phyloP scores from a whole-genome alignment of 306 rosid genomes.

The Calophaca sinica region DNA sequence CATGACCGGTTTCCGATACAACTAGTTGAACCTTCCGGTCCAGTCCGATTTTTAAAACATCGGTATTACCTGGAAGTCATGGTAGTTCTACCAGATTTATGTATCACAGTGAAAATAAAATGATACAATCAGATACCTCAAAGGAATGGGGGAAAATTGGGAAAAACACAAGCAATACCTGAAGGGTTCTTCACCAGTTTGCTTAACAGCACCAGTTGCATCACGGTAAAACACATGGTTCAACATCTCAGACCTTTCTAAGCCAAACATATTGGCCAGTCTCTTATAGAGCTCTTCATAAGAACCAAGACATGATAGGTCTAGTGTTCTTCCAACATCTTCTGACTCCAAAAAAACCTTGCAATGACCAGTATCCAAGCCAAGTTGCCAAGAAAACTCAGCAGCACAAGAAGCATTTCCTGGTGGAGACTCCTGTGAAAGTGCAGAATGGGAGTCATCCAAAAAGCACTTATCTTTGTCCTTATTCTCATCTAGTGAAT shows the following conservation, averaged over 20 bases:
- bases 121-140: background rate
- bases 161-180: conserved; percentile 53
- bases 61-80: background rate
- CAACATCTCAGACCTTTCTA: conserved; percentile 68
- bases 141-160: background rate
- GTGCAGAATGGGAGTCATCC: background rate
- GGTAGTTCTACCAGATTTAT: background rate
- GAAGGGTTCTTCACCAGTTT: conserved; percentile 90
- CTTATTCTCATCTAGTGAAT: conserved; percentile 45
- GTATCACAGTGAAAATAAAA: conserved; percentile 1
- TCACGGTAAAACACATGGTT: conserved; percentile 78
- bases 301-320: conserved; percentile 70
- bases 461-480: conserved; percentile 59
- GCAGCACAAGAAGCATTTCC: conserved; percentile 56
- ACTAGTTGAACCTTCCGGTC: too few species aligned
- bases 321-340: conserved; percentile 86
- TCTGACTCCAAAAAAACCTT: conserved; percentile 94
- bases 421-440: conserved; percentile 34
- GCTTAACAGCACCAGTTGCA: conserved; percentile 70
- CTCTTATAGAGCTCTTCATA: conserved; percentile 78
- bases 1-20: too few species aligned
- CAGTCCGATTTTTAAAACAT: too few species aligned
- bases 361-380: conserved; percentile 82
- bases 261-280: conserved; percentile 81
- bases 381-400: conserved; percentile 70